Percentiles rank a stretch among this genome's conserved stretches.
These are phyloP conservation scores for Candida namnaoensis DNA, from an alignment of 805 yeast species.

Conservation along the genomic window DNA sequence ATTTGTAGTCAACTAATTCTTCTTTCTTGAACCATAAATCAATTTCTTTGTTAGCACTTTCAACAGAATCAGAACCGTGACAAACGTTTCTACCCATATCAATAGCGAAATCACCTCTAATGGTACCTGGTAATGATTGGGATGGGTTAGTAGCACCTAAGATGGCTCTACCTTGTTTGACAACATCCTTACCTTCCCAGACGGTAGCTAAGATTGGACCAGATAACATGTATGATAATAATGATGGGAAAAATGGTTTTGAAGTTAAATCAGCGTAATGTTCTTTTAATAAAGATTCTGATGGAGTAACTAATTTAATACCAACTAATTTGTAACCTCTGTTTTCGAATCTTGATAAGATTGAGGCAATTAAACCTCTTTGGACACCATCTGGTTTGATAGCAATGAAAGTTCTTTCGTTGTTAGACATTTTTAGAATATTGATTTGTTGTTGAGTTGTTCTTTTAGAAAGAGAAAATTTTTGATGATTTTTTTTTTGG, in stretches of 20 bases:
- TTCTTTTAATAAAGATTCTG: slow-evolving; percentile 78
- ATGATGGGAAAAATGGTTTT: slow-evolving; percentile 98
- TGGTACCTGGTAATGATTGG: slow-evolving; percentile 97
- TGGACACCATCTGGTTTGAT: slow-evolving; percentile 99
- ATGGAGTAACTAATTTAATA: slow-evolving; percentile 83
- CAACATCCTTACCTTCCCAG: slow-evolving; percentile 99
- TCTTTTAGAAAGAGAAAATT: too few relatives aligned
- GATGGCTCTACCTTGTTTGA: slow-evolving; percentile 95
- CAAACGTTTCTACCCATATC: slow-evolving; percentile 99
- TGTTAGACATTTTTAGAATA: slow-evolving; percentile 19
- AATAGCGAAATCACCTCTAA: slow-evolving; percentile 97
- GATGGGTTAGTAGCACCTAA: slow-evolving; percentile 99
- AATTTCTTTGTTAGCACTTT: slow-evolving; percentile 93
- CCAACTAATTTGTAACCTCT: slow-evolving; percentile 98
- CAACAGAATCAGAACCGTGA: slow-evolving; percentile 99
- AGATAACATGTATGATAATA: slow-evolving; percentile 91
- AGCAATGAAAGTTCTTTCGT: slow-evolving; percentile 89
- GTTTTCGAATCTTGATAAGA: slow-evolving; percentile 89
- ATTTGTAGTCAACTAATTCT: slow-evolving; percentile 89
- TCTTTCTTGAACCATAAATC: slow-evolving; percentile 96
- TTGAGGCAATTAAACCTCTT: slow-evolving; percentile 90
- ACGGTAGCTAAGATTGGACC: slow-evolving; percentile 99
- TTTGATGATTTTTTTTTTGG: too few relatives aligned
- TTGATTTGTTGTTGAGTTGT: not conserved
- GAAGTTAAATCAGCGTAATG: slow-evolving; percentile 94